Evolutionary conservation across 495 filamentous ascomycete species (phyloP).

Genomic region (Xylaria acuta): DNA sequence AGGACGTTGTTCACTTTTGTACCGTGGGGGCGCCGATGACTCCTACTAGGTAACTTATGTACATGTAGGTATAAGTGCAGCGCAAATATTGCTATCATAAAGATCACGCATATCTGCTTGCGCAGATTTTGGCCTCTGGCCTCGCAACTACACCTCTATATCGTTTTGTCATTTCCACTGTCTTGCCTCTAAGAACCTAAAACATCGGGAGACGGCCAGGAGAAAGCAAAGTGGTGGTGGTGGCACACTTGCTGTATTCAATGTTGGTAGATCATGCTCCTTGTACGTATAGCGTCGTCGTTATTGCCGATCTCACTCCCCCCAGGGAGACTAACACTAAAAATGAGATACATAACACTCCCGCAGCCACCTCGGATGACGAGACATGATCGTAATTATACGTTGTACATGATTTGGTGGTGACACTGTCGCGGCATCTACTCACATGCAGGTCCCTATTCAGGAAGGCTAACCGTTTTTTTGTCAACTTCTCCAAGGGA

Average conservation of each 20-base stretch:
- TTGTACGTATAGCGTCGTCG: background rate
- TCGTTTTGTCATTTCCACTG: background rate
- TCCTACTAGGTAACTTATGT: background rate
- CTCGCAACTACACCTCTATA: background rate
- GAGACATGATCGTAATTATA: background rate
- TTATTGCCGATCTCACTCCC: background rate
- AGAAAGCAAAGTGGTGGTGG: background rate
- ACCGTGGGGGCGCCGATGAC: background rate
- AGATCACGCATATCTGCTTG: background rate
- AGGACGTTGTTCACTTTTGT: slow-evolving; percentile 8
- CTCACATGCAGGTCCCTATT: background rate
- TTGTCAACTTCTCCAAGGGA: background rate
- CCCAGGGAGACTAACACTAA: background rate
- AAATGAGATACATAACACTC: background rate
- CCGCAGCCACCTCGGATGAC: background rate
- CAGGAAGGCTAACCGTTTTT: background rate
- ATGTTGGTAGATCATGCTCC: background rate
- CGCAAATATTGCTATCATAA: background rate
- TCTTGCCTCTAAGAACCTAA: background rate
- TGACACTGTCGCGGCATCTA: background rate
- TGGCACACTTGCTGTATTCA: too few species aligned
- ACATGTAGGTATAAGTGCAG: background rate
- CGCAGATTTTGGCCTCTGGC: background rate
- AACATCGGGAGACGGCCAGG: background rate
- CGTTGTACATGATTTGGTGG: background rate